These are phyloP conservation scores for Fusarium chuoi DNA, from an alignment of 2,329 filamentous ascomycete species.

Conservation along the genomic window DNA sequence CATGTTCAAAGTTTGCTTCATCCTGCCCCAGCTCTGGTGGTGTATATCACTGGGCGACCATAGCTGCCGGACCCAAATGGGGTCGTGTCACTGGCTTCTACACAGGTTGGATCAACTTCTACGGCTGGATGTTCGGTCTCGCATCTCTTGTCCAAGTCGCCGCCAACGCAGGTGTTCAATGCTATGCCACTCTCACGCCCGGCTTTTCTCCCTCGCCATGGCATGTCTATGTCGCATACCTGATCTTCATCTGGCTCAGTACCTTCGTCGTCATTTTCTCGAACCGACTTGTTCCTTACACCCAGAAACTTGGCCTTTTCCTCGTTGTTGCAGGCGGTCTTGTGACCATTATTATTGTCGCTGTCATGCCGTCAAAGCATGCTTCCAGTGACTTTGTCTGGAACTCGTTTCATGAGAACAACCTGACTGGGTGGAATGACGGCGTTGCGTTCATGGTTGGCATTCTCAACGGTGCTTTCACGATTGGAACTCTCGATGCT, in stretches of 20 bases:
- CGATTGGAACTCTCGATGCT: constrained; percentile 39
- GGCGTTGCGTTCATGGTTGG: constrained; percentile 43
- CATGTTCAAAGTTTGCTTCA: constrained; percentile 29
- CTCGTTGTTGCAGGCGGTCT: constrained; percentile 38
- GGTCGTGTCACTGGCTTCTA: constrained; percentile 40
- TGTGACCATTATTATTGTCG: constrained; percentile 38
- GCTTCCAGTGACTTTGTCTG: constrained; percentile 38
- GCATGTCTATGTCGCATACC: constrained; percentile 41
- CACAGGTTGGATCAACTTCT: constrained; percentile 44
- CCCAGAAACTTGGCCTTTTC: constrained; percentile 38
- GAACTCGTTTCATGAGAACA: constrained; percentile 40
- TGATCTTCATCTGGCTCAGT: constrained; percentile 38
- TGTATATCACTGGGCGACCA: constrained; percentile 42
- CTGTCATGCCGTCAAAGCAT: constrained; percentile 34
- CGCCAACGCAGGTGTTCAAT: constrained; percentile 39
- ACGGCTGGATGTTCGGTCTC: constrained; percentile 44
- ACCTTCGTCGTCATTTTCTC: constrained; percentile 33
- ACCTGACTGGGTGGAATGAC: constrained; percentile 39
- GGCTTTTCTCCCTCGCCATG: constrained; percentile 27
- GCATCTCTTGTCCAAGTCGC: constrained; percentile 41
- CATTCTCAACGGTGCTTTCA: constrained; percentile 40
- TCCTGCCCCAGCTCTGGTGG: constrained; percentile 39
- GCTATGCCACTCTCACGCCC: constrained; percentile 35
- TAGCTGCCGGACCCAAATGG: constrained; percentile 40
- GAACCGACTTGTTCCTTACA: constrained; percentile 40